Percentiles rank a stretch among this genome's conserved stretches.
These are phyloP conservation scores for Phytopythium litorale DNA, from an alignment of 352 stramenopile genomes.

Conservation along the genomic window DNA sequence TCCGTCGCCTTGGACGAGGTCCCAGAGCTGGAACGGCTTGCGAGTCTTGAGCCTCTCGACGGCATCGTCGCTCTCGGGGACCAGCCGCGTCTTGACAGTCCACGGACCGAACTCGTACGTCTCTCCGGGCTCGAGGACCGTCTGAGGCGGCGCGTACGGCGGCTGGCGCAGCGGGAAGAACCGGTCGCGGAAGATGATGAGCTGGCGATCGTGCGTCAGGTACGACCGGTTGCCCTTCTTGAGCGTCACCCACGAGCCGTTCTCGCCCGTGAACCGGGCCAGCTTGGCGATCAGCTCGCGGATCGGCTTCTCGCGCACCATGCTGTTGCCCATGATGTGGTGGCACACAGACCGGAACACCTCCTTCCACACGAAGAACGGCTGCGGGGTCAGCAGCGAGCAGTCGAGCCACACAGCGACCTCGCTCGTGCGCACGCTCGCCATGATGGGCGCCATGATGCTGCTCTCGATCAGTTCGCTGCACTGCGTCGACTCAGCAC, in stretches of 20 bases:
- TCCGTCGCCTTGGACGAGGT: slow-evolving; percentile 42
- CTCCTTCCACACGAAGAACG: slow-evolving; percentile 87
- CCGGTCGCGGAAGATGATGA: slow-evolving; percentile 78
- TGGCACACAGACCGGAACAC: slow-evolving; percentile 82
- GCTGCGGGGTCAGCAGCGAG: slow-evolving; percentile 42
- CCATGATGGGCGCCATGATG: slow-evolving; percentile 60
- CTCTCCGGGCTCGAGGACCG: slow-evolving; percentile 24
- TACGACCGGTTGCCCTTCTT: slow-evolving; percentile 84
- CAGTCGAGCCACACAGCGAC: slow-evolving; percentile 74
- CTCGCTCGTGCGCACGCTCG: slow-evolving; percentile 46
- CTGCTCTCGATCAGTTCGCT: slow-evolving; percentile 55
- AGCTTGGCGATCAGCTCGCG: slow-evolving; percentile 75
- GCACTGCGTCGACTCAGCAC: slow-evolving; percentile 78
- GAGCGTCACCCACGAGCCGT: slow-evolving; percentile 76
- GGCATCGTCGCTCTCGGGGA: slow-evolving; percentile 16
- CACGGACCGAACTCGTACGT: slow-evolving; percentile 55
- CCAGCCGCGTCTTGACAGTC: slow-evolving; percentile 36
- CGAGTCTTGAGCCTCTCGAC: slow-evolving; percentile 21
- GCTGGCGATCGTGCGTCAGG: slow-evolving; percentile 51
- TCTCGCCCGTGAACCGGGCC: slow-evolving; percentile 33
- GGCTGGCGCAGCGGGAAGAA: slow-evolving; percentile 44
- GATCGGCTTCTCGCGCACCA: slow-evolving; percentile 82
- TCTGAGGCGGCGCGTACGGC: slow-evolving; percentile 15
- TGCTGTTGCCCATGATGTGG: slow-evolving; percentile 73
- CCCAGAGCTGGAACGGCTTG: slow-evolving; percentile 50